Conservation (phyloP, 2,329 filamentous ascomycete species). For the Alternaria sp. region DNA sequence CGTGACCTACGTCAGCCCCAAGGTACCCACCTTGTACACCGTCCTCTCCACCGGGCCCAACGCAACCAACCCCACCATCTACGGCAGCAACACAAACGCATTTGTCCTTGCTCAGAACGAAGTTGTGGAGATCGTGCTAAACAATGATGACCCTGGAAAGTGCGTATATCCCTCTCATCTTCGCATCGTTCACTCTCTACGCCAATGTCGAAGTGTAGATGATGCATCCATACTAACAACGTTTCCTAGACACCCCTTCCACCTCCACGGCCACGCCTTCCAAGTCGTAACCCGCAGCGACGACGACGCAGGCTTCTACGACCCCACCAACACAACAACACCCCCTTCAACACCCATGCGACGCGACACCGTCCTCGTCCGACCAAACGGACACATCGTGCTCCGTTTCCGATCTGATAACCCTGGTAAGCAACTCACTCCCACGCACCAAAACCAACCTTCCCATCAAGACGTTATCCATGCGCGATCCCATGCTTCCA, state of each 20-base stretch:
- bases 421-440: slow-evolving; percentile 20
- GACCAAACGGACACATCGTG: slow-evolving; percentile 61
- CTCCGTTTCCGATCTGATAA: slow-evolving; percentile 63
- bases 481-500: neutral
- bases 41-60: slow-evolving; percentile 67
- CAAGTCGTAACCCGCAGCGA: slow-evolving; percentile 44
- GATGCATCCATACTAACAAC: neutral
- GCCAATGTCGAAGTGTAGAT: neutral
- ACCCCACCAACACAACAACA: slow-evolving; percentile 28
- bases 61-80: slow-evolving; percentile 50
- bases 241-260: slow-evolving; percentile 62
- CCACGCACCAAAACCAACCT: neutral
- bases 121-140: slow-evolving; percentile 77
- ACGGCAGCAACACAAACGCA: slow-evolving; percentile 61
- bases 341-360: slow-evolving; percentile 51
- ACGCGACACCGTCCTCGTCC: slow-evolving; percentile 62
- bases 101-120: slow-evolving; percentile 71
- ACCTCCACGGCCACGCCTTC: slow-evolving; percentile 66
- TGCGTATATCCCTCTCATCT: slow-evolving; percentile 36
- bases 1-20: slow-evolving; percentile 74
- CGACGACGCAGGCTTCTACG: slow-evolving; percentile 57
- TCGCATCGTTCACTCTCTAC: slow-evolving; percentile 61
- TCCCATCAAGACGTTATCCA: neutral
- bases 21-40: slow-evolving; percentile 82
- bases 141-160: slow-evolving; percentile 73